A percentile compares a stretch with the other conserved stretches of the same genome.
phyloP scores from a whole-genome alignment of 495 filamentous ascomycete species.

The Schizothecium vesticola region DNA sequence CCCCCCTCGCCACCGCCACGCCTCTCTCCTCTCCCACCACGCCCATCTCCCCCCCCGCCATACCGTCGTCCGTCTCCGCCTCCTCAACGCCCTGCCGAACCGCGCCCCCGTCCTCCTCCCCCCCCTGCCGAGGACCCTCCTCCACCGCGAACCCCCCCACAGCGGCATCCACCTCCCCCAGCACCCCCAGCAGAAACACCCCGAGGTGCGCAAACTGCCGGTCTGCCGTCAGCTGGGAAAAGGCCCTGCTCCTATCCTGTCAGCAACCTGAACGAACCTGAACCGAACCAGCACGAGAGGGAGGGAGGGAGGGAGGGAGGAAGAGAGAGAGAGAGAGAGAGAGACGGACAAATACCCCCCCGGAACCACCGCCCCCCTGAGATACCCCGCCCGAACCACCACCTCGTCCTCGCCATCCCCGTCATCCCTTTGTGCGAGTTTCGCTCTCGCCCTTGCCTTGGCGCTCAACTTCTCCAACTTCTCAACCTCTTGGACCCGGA shows the following conservation, averaged over 20 bases:
- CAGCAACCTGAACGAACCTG: neutral
- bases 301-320: neutral
- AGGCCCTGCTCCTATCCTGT: slow-evolving; percentile 39
- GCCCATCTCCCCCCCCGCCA: slow-evolving; percentile 19
- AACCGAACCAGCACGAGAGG: neutral
- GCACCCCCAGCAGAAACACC: slow-evolving; percentile 60
- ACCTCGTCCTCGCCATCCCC: slow-evolving; percentile 19
- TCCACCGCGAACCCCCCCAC: neutral
- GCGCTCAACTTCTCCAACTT: slow-evolving; percentile 4
- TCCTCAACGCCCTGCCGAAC: neutral
- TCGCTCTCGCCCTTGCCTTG: neutral
- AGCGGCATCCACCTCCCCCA: slow-evolving; percentile 55
- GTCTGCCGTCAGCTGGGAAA: slow-evolving; percentile 65
- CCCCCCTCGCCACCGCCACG: slow-evolving; percentile 12
- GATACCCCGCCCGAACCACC: slow-evolving; percentile 10
- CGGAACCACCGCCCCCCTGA: slow-evolving; percentile 20
- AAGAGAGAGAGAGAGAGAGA: neutral
- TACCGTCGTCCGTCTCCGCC: slow-evolving; percentile 9
- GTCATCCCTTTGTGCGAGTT: slow-evolving; percentile 8
- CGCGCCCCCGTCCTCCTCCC: no score
- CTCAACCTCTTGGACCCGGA: slow-evolving; percentile 8
- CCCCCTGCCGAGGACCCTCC: neutral
- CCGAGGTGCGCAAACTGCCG: slow-evolving; percentile 74
- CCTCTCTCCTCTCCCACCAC: slow-evolving; percentile 19
- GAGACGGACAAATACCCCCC: slow-evolving; percentile 33